Percentiles rank a stretch among this genome's conserved stretches.
phyloP scores from a whole-genome alignment of 2,329 filamentous ascomycete species.

The Sarocladium brachiariae region DNA sequence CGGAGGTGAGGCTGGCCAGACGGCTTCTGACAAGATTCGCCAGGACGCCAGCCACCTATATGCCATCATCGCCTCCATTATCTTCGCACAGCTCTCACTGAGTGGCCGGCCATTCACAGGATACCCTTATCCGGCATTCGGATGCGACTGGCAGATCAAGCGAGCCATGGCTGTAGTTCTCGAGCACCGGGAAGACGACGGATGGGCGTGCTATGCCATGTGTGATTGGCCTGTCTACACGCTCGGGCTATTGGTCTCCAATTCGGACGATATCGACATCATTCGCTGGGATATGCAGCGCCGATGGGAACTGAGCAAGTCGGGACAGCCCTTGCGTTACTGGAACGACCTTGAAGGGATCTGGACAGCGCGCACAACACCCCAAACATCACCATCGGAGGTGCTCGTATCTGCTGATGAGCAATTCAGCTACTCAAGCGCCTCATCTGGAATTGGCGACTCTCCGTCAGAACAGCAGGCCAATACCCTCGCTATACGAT shows the following conservation, averaged over 20 bases:
- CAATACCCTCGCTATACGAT: neutral
- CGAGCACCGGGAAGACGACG: slow-evolving; percentile 11
- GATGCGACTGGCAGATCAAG: slow-evolving; percentile 16
- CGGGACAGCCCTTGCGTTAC: slow-evolving; percentile 15
- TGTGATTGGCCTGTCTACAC: slow-evolving; percentile 19
- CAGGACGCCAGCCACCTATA: slow-evolving; percentile 16
- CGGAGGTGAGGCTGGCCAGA: neutral
- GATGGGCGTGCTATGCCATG: slow-evolving; percentile 20
- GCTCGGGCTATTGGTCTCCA: slow-evolving; percentile 14
- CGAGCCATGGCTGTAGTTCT: slow-evolving; percentile 13
- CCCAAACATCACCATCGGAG: neutral
- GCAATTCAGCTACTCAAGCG: neutral
- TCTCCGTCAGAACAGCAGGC: neutral
- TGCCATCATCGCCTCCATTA: slow-evolving; percentile 14
- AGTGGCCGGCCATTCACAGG: neutral
- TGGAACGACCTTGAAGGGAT: slow-evolving; percentile 15
- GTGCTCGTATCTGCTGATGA: neutral
- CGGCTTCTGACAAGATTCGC: neutral
- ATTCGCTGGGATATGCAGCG: slow-evolving; percentile 14
- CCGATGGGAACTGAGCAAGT: slow-evolving; percentile 15
- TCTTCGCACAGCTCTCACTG: slow-evolving; percentile 14
- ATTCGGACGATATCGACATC: slow-evolving; percentile 11
- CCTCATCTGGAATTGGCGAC: neutral
- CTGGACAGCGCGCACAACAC: slow-evolving; percentile 11
- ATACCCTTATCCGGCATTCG: neutral